Conservation (phyloP, 805 yeast species). For the Wickerhamomyces chaumierensis region DNA sequence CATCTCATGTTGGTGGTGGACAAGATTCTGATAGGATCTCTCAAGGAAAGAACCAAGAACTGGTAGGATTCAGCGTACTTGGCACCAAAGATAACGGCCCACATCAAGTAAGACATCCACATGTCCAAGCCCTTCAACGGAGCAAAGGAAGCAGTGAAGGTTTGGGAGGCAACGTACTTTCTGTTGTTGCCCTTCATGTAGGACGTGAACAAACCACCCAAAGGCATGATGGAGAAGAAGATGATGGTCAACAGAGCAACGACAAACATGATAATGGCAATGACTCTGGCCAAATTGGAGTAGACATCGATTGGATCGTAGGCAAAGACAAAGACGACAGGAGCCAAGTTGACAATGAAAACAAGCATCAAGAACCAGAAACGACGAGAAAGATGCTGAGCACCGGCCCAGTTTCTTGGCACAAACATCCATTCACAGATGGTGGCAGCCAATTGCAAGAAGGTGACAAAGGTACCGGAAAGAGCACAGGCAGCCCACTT, state of each 20-base stretch:
- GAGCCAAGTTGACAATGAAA: constrained; percentile 66
- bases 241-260: constrained; percentile 74
- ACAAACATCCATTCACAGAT: constrained; percentile 90
- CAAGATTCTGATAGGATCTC: constrained; percentile 91
- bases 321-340: constrained; percentile 76
- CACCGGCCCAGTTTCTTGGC: constrained; percentile 98
- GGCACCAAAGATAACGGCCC: constrained; percentile 84
- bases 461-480: constrained; percentile 81
- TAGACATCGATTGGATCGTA: constrained; percentile 58
- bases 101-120: constrained; percentile 91
- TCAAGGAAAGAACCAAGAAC: constrained; percentile 77
- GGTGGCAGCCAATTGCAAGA: constrained; percentile 80
- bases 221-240: constrained; percentile 90
- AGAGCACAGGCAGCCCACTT: constrained; percentile 89
- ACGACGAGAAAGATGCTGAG: constrained; percentile 90
- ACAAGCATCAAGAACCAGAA: constrained; percentile 61
- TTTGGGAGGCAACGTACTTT: constrained; percentile 84
- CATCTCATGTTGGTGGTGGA: constrained; percentile 86
- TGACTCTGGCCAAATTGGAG: constrained; percentile 64
- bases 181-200: constrained; percentile 82
- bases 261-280: constrained; percentile 81
- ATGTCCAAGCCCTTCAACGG: constrained; percentile 77
- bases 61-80: constrained; percentile 85
- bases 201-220: constrained; percentile 92
- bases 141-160: constrained; percentile 88